phyloP scores from a whole-genome alignment of 1,284 basidiomycete species.

The Dichomitus squalens region DNA sequence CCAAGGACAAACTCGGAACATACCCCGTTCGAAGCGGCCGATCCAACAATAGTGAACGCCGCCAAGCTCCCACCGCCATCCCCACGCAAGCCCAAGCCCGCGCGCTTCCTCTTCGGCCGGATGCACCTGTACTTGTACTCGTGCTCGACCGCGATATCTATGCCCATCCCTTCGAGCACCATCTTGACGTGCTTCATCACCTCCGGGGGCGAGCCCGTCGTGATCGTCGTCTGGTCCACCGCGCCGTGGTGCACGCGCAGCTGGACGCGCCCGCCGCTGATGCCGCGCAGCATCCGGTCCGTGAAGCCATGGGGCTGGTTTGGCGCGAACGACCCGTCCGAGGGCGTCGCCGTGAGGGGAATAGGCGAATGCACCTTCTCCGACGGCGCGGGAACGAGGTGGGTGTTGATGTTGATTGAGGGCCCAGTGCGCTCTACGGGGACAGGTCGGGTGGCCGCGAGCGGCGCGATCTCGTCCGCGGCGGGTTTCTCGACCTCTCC shows the following conservation, averaged over 20 bases:
- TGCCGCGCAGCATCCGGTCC: conserved; percentile 36
- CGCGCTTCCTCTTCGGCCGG: conserved; percentile 69
- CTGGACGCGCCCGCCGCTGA: conserved; percentile 48
- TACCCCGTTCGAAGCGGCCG: conserved; percentile 81
- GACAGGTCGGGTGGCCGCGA: conserved; percentile 30
- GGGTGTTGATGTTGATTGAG: conserved; percentile 35
- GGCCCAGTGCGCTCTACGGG: too few species aligned
- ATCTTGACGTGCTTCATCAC: conserved; percentile 85
- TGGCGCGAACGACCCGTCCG: conserved; percentile 46
- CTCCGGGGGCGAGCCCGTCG: conserved; percentile 80
- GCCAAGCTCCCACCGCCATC: conserved; percentile 51
- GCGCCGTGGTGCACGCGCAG: conserved; percentile 90
- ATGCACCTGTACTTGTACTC: conserved; percentile 89
- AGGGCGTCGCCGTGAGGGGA: conserved; percentile 38
- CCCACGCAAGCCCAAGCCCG: conserved; percentile 43
- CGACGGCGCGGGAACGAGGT: conserved; percentile 28
- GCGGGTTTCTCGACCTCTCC: conserved; percentile 34
- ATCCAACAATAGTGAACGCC: conserved; percentile 77
- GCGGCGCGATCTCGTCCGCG: conserved; percentile 7
- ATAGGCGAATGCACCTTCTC: conserved; percentile 31
- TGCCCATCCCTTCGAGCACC: conserved; percentile 87
- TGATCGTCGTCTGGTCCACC: conserved; percentile 91
- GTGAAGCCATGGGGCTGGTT: conserved; percentile 44
- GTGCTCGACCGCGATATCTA: conserved; percentile 86
- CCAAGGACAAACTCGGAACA: conserved; percentile 33